Conservation (phyloP, 139 green algal species). For the Coelastrella sp. region DNA sequence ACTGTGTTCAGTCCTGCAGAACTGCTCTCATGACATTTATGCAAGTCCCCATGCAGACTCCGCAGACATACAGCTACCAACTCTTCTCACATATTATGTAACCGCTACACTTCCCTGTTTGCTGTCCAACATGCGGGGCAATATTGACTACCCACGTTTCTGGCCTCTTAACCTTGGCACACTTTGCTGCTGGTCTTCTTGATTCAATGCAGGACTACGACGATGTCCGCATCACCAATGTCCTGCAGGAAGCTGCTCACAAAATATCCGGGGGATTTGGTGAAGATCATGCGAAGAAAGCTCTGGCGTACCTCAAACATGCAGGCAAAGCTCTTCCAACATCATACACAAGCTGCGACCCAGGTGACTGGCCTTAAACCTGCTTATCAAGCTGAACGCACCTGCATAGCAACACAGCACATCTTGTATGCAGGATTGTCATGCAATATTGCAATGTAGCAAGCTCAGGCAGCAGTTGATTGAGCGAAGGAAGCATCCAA, state of each 20-base stretch:
- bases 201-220: neutral
- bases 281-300: neutral
- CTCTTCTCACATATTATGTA: too few species aligned
- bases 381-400: neutral
- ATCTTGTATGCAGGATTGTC: too few species aligned
- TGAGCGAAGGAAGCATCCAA: too few species aligned
- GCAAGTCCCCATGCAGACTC: too few species aligned
- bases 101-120: too few species aligned
- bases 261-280: neutral
- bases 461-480: too few species aligned
- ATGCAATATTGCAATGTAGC: too few species aligned
- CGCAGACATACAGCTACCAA: too few species aligned
- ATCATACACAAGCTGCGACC: neutral
- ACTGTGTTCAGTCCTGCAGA: too few species aligned
- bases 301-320: neutral
- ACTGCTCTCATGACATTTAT: too few species aligned
- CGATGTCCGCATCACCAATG: neutral
- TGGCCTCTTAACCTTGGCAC: neutral
- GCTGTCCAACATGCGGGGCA: too few species aligned
- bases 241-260: neutral
- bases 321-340: neutral
- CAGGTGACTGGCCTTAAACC: neutral
- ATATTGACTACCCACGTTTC: neutral
- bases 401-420: too few species aligned
- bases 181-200: neutral